phyloP scores from a whole-genome alignment of 2,329 filamentous ascomycete genomes.

The Colletotrichum limetticola region DNA sequence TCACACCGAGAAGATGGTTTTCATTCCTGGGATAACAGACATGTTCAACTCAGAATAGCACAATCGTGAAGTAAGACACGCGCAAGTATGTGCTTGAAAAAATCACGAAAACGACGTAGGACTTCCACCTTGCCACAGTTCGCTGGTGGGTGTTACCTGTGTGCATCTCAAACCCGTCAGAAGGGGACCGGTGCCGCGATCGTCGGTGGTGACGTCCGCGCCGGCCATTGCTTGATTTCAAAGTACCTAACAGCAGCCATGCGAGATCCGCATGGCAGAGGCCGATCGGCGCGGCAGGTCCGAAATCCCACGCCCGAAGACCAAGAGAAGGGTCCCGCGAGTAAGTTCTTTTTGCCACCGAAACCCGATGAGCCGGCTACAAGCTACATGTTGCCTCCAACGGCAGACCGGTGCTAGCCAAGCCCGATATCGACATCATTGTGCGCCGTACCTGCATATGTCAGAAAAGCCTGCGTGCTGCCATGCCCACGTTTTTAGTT shows the following conservation, averaged over 20 bases:
- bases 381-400: no score
- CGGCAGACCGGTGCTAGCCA: neutral
- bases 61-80: neutral
- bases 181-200: neutral
- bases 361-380: neutral
- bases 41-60: neutral
- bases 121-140: neutral
- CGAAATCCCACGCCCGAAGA: neutral
- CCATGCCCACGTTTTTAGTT: neutral
- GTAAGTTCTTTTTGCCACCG: neutral
- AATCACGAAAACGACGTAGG: neutral
- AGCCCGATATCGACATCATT: slow-evolving; percentile 3
- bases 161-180: neutral
- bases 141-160: no score
- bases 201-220: neutral
- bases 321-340: neutral
- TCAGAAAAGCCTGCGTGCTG: neutral
- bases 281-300: neutral
- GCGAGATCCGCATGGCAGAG: neutral
- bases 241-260: neutral
- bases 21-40: neutral
- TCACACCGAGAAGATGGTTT: neutral
- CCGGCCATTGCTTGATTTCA: neutral
- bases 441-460: slow-evolving; percentile 30
- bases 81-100: neutral